Percentiles rank a stretch among this genome's conserved stretches.
phyloP scores from a whole-genome alignment of 1,284 basidiomycete species.

The Somion occarium region DNA sequence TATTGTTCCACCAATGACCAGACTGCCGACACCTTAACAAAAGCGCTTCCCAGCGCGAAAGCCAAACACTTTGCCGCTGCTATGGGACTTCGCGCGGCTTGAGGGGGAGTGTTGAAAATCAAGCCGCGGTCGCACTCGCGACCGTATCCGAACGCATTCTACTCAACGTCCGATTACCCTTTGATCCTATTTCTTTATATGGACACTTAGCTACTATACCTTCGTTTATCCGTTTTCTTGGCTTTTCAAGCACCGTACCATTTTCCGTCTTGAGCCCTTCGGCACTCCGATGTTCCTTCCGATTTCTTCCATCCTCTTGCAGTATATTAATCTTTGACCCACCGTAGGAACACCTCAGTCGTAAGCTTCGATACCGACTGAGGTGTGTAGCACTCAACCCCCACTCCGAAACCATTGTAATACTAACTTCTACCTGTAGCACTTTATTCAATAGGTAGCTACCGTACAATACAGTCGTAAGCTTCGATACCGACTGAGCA shows the following conservation, averaged over 20 bases:
- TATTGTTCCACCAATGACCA: constrained; percentile 8
- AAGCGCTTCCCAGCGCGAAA: constrained; percentile 16
- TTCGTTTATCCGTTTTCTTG: too few species aligned
- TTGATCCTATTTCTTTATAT: not conserved
- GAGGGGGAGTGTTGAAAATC: constrained; percentile 13
- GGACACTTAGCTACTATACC: not conserved
- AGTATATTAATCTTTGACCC: not conserved
- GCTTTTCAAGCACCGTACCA: too few species aligned
- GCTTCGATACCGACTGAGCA: not conserved
- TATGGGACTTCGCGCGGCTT: constrained; percentile 5
- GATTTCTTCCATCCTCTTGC: not conserved
- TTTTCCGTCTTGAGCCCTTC: not conserved
- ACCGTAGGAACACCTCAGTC: not conserved
- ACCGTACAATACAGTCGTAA: not conserved
- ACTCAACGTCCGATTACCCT: not conserved
- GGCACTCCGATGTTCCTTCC: not conserved
- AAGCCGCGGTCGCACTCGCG: not conserved
- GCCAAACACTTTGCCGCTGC: not conserved
- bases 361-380: not conserved
- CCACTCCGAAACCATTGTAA: too few species aligned
- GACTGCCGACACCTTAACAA: constrained; percentile 15
- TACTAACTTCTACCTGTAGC: not conserved
- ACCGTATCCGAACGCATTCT: not conserved
- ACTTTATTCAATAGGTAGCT: not conserved
- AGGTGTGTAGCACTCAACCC: not conserved